phyloP scores from a whole-genome alignment of 2,329 filamentous ascomycete genomes.

The Penicillium occitanis region DNA sequence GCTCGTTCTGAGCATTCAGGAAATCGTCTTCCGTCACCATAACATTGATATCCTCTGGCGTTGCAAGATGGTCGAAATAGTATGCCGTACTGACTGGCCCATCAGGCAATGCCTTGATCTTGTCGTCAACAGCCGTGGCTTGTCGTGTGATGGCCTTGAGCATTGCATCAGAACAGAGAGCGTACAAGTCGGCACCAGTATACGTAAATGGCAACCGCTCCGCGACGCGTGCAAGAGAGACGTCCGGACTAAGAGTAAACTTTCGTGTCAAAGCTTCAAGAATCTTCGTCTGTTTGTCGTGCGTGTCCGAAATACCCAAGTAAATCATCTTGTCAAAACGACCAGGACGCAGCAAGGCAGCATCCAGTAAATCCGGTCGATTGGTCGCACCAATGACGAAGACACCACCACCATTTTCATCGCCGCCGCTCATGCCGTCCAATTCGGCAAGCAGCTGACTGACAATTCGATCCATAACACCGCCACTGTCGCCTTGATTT shows the following conservation, averaged over 20 bases:
- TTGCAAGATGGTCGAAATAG: slow-evolving; percentile 92
- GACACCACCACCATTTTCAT: slow-evolving; percentile 74
- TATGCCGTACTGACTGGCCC: slow-evolving; percentile 76
- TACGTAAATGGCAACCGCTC: slow-evolving; percentile 87
- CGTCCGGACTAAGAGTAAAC: slow-evolving; percentile 77
- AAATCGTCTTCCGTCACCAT: slow-evolving; percentile 91
- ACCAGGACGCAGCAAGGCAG: slow-evolving; percentile 82
- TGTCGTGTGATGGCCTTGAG: slow-evolving; percentile 95
- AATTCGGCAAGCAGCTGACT: slow-evolving; percentile 91
- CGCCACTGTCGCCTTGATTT: slow-evolving; percentile 94
- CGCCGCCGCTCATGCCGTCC: slow-evolving; percentile 95
- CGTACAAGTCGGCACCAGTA: slow-evolving; percentile 96
- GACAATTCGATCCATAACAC: slow-evolving; percentile 97
- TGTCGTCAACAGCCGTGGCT: slow-evolving; percentile 77
- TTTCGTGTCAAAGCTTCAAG: slow-evolving; percentile 92
- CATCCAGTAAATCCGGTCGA: slow-evolving; percentile 86
- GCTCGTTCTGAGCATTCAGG: slow-evolving; percentile 72
- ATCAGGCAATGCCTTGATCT: slow-evolving; percentile 65
- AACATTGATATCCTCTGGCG: slow-evolving; percentile 77
- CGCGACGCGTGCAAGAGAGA: slow-evolving; percentile 74
- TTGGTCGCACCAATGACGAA: slow-evolving; percentile 98
- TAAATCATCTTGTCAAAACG: slow-evolving; percentile 99
- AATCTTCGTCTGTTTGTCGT: slow-evolving; percentile 93
- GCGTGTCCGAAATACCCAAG: slow-evolving; percentile 90
- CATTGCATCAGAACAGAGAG: slow-evolving; percentile 96